A percentile compares a stretch with the other conserved stretches of the same genome.
These are phyloP conservation scores for Globisporangium rhizosaccharum DNA, from an alignment of 352 stramenopile species.

Conservation along the genomic window DNA sequence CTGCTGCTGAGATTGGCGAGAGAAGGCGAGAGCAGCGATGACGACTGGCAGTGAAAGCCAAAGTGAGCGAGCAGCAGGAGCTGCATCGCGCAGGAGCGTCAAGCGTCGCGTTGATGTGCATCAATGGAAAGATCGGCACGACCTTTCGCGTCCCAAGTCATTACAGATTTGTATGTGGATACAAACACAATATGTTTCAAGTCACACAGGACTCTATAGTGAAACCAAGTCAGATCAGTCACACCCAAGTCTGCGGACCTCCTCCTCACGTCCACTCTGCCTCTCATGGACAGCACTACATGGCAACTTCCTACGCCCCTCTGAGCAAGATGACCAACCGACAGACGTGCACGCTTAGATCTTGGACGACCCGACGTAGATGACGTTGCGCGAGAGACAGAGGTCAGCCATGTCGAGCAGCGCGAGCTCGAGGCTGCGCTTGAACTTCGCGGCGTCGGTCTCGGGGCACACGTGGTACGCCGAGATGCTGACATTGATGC, in stretches of 20 bases:
- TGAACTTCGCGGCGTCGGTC: constrained; percentile 82
- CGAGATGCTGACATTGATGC: constrained; percentile 95
- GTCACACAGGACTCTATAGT: too few relatives aligned
- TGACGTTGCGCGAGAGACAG: constrained; percentile 85
- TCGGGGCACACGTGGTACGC: constrained; percentile 78
- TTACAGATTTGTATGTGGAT: too few relatives aligned
- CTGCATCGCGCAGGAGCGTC: neutral
- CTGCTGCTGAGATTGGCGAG: neutral
- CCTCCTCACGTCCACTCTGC: neutral
- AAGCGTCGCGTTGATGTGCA: constrained; percentile 10
- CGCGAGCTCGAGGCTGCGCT: constrained; percentile 90
- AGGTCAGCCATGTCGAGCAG: constrained; percentile 95
- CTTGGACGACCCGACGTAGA: constrained; percentile 86
- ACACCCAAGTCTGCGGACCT: too few relatives aligned
- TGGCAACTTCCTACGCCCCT: too few relatives aligned
- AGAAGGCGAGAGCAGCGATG: constrained; percentile 1
- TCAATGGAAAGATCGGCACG: constrained; percentile 13
- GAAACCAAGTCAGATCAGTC: too few relatives aligned
- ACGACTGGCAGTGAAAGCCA: constrained; percentile 11
- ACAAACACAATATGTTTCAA: too few relatives aligned
- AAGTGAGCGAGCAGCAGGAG: constrained; percentile 9
- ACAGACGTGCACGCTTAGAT: constrained; percentile 34
- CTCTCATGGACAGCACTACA: neutral
- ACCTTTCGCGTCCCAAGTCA: constrained; percentile 19
- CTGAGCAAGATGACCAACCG: too few relatives aligned